Conservation (phyloP, 345 rosid genomes). For the Kandelia obovata region DNA sequence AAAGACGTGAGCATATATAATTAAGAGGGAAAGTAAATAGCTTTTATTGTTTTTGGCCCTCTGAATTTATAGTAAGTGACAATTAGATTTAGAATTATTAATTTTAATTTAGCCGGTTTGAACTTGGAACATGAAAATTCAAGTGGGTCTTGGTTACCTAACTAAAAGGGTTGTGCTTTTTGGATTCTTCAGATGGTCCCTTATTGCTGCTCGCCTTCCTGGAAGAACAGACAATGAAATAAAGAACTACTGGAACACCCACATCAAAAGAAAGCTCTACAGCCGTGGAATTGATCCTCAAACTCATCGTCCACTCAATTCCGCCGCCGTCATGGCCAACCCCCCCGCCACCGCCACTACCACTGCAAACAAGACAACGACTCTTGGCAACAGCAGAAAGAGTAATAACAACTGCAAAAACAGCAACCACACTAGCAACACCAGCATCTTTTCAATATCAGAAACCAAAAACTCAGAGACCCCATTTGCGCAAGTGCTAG, state of each 20-base stretch:
- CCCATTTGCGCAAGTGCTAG: slow-evolving; percentile 1
- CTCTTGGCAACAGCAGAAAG: neutral
- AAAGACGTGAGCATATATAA: no score
- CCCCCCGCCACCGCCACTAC: neutral
- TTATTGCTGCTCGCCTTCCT: slow-evolving; percentile 70
- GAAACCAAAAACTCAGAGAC: neutral
- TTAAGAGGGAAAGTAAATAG: no score
- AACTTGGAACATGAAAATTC: slow-evolving; percentile 1
- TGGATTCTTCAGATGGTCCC: slow-evolving; percentile 49
- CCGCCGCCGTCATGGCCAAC: neutral
- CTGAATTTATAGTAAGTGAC: no score
- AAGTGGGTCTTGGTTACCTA: slow-evolving; percentile 5
- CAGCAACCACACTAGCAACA: neutral
- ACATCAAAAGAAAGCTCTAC: slow-evolving; percentile 71
- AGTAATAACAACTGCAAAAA: neutral
- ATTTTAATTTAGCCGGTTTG: no score
- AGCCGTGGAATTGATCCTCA: slow-evolving; percentile 74
- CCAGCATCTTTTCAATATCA: neutral
- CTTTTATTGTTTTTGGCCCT: no score
- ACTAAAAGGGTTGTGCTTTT: neutral
- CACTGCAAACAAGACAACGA: neutral
- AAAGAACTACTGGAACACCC: slow-evolving; percentile 88
- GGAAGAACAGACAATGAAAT: slow-evolving; percentile 89
- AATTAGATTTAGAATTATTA: no score
- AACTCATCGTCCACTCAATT: slow-evolving; percentile 39